phyloP scores from a whole-genome alignment of 169 alveolate genomes.

The Cryptosporidium xiaoi region DNA sequence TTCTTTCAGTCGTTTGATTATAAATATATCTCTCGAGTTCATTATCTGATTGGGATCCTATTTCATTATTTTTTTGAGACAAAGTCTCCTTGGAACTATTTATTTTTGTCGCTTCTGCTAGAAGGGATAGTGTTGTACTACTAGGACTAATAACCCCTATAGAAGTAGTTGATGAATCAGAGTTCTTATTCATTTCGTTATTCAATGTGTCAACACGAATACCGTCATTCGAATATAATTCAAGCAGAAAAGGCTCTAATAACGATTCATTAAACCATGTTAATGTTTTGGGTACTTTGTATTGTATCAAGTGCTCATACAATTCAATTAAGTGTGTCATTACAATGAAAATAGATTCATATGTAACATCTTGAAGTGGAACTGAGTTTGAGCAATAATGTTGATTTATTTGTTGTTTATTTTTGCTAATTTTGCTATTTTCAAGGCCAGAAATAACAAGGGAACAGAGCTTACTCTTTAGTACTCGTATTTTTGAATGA shows the following conservation, averaged over 20 bases:
- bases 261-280: conserved; percentile 71
- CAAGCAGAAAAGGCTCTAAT: conserved; percentile 47
- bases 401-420: neutral
- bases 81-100: conserved; percentile 5
- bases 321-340: conserved; percentile 61
- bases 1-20: neutral
- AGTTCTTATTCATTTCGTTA: neutral
- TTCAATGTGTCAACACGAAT: too few species aligned
- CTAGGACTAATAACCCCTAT: conserved; percentile 30
- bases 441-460: conserved; percentile 54
- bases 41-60: neutral
- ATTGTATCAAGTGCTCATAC: conserved; percentile 43
- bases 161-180: neutral
- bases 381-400: conserved; percentile 1
- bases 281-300: conserved; percentile 32
- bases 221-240: conserved; percentile 11
- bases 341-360: conserved; percentile 69
- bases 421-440: neutral
- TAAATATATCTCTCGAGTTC: conserved; percentile 39
- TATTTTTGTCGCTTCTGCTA: conserved; percentile 70
- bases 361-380: conserved; percentile 40
- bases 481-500: conserved; percentile 10
- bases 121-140: conserved; percentile 41
- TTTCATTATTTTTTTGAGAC: neutral
- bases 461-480: conserved; percentile 57